Percentiles rank a stretch among this genome's conserved stretches.
These are phyloP conservation scores for Vigna angularis DNA, from an alignment of 306 rosid genomes.

Conservation along the genomic window DNA sequence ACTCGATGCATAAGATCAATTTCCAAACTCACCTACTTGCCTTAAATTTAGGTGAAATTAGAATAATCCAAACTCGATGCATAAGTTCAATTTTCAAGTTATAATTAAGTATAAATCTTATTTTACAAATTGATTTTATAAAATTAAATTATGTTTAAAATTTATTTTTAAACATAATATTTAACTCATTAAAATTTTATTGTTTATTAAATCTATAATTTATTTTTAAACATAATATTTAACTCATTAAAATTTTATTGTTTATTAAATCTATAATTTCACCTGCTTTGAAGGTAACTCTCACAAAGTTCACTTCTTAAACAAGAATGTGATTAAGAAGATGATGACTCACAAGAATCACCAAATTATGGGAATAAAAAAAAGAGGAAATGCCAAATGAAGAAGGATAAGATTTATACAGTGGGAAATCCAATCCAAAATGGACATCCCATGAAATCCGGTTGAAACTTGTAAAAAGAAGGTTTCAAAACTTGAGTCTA, in stretches of 20 bases:
- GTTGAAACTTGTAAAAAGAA: background rate
- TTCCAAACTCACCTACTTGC: slow-evolving; percentile 8
- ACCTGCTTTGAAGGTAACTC: no score
- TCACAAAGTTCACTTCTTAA: no score
- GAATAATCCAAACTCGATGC: background rate
- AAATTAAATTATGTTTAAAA: no score
- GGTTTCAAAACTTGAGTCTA: slow-evolving; percentile 21
- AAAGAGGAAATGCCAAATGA: background rate
- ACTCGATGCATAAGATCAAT: background rate
- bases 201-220: no score
- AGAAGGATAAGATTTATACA: slow-evolving; percentile 29
- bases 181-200: no score
- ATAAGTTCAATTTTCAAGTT: background rate
- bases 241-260: no score
- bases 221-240: no score
- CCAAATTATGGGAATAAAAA: background rate
- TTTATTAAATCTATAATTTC: no score
- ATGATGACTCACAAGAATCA: background rate
- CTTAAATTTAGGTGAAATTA: slow-evolving; percentile 12
- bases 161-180: no score
- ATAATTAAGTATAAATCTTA: no score
- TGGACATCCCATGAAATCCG: slow-evolving; percentile 39
- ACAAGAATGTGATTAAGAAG: no score
- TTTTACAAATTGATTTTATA: no score
- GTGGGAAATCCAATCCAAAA: slow-evolving; percentile 34